A percentile compares a stretch with the other conserved stretches of the same genome.
These are phyloP conservation scores for Coemansia sp. DNA, from an alignment of 192 early-diverging fungal species.

Conservation along the genomic window DNA sequence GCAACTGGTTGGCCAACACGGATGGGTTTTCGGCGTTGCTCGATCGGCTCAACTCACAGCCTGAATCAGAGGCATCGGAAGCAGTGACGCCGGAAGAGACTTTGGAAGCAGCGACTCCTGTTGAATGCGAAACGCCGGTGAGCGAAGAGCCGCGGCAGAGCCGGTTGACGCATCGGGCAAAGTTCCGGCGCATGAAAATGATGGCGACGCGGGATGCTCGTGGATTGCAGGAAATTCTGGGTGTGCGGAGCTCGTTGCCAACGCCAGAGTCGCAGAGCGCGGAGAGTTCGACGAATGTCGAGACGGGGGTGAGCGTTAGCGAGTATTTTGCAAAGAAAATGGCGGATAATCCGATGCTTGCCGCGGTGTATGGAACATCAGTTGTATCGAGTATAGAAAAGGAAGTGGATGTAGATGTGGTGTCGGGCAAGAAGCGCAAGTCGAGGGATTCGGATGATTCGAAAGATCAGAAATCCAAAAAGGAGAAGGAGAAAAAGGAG, in stretches of 20 bases:
- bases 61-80: neutral
- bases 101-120: too few relatives aligned
- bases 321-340: conserved; percentile 53
- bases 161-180: conserved; percentile 14
- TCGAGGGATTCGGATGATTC: conserved; percentile 21
- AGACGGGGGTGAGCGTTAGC: conserved; percentile 28
- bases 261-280: neutral
- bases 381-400: neutral
- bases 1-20: conserved; percentile 96
- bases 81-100: too few relatives aligned
- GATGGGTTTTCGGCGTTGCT: conserved; percentile 82
- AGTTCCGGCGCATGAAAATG: conserved; percentile 48
- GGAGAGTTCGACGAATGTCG: conserved; percentile 1
- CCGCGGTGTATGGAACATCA: conserved; percentile 29
- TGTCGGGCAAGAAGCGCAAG: conserved; percentile 36
- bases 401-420: conserved; percentile 4
- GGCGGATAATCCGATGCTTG: conserved; percentile 35
- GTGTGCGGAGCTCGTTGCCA: conserved; percentile 20
- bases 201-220: conserved; percentile 46
- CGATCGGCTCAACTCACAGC: conserved; percentile 65
- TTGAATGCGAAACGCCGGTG: neutral
- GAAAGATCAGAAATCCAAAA: neutral
- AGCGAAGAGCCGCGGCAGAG: conserved; percentile 36
- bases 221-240: conserved; percentile 52
- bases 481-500: conserved; percentile 35